Base-by-base conservation (phyloP, 805 yeast species). In the Ogataea allantospora region DNA sequence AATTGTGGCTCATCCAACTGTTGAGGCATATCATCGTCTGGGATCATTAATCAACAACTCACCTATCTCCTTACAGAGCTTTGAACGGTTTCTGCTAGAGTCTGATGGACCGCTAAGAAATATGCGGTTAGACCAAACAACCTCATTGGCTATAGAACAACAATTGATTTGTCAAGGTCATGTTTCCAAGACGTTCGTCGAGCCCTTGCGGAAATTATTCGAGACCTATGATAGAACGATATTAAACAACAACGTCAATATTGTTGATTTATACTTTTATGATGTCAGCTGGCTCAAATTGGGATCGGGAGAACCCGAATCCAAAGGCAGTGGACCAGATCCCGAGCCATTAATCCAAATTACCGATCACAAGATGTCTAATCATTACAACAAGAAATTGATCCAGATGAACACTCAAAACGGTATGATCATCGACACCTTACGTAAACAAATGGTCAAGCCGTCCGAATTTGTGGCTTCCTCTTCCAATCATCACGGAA, bases 211-310 rank as follows among this genome's bases (percentile, higher is more conserved):
- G 38, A 58, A 69, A 9, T 54, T 80, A 8, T 58, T 80, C 35
- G 73, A 70, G 6, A 67, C 71, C n/a, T 78, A 71, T 51, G 57
- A 67, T 11, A 63, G 65, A 10, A 60, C 52, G 5, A 55, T 62
- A 29, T 37, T 58, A 9, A 58, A 71, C 12, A 67, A 74, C 6
- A 75, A 70, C 17, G 63, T 72, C 17, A 71, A 75, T 45, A 62
- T 73, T 1, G 68, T 81, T 2, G 75, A 71, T 6, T 50, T 88
- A 18, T 82, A 74, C 50, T 77, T 80, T 45, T 77, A 80, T 51
- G 78, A 83, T 48, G 77, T 79, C 1, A 66, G 68, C 18, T 85
- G 95, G 95, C 63, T 85, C 12, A 68, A 71, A 7, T 50, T 75
- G 7, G 50, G 40, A 9, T 10, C 20, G 13, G 47, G 46, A 1